These are phyloP conservation scores for Scheffersomyces coipomensis DNA, from an alignment of 805 yeast species.

Conservation along the genomic window DNA sequence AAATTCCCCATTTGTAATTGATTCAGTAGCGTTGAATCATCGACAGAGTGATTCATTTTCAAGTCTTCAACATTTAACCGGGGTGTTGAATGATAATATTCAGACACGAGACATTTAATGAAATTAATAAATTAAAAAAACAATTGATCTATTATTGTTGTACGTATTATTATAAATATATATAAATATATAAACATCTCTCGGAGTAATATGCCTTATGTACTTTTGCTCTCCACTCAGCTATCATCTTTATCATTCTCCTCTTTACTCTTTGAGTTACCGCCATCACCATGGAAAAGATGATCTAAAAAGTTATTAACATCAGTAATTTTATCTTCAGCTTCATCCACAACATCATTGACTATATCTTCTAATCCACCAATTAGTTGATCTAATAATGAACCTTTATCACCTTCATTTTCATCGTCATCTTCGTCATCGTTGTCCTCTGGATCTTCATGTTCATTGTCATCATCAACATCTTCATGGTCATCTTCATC, in stretches of 20 bases:
- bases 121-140: no score
- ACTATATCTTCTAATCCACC: conserved; percentile 12
- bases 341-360: conserved; percentile 12
- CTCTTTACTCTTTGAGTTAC: background rate
- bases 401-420: conserved; percentile 15
- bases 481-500: conserved; percentile 1
- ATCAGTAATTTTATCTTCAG: conserved; percentile 15
- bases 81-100: conserved; percentile 7
- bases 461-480: background rate
- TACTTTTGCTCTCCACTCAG: no score
- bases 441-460: conserved; percentile 4
- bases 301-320: conserved; percentile 10
- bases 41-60: conserved; percentile 4
- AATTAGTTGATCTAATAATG: conserved; percentile 12
- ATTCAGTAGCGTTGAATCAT: conserved; percentile 4
- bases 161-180: no score
- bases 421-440: conserved; percentile 14
- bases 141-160: no score
- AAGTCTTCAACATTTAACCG: conserved; percentile 8
- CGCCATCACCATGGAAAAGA: conserved; percentile 6
- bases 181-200: no score
- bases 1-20: conserved; percentile 15
- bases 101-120: no score
- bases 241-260: background rate
- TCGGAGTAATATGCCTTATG: no score